Evolutionary conservation across 495 filamentous ascomycete species (phyloP).

Genomic region (Chaetomium fimeti): DNA sequence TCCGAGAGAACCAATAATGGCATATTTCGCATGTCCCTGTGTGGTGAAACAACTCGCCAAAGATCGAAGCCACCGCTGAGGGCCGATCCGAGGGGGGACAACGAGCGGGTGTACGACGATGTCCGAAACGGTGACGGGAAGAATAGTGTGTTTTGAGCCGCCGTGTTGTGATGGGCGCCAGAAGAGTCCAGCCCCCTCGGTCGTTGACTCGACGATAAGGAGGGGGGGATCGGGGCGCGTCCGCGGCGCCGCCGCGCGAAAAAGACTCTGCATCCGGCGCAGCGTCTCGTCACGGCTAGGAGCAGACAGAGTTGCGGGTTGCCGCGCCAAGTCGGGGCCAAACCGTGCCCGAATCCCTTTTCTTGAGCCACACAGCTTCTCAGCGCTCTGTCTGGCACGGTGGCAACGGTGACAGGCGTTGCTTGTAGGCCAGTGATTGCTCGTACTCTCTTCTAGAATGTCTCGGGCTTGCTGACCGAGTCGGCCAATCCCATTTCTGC

Average conservation of each 20-base stretch:
- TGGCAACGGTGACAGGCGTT: neutral
- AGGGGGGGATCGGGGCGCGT: neutral
- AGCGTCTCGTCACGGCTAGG: neutral
- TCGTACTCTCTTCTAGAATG: neutral
- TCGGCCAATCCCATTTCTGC: neutral
- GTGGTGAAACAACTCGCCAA: neutral
- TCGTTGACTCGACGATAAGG: neutral
- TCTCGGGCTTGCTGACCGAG: neutral
- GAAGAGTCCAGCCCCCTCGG: neutral
- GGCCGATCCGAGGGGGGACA: conserved; percentile 9
- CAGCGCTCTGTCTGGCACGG: neutral
- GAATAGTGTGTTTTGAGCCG: neutral
- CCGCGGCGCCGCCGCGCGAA: neutral
- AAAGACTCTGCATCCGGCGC: conserved; percentile 6
- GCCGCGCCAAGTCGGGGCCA: neutral
- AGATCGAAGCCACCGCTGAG: neutral
- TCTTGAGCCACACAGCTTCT: neutral
- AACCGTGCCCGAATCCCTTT: neutral
- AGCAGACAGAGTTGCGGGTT: neutral
- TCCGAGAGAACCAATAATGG: too few species aligned
- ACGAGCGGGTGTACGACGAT: conserved; percentile 1
- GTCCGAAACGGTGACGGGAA: too few species aligned
- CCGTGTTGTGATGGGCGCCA: neutral
- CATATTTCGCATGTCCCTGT: too few species aligned
- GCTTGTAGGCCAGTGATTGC: neutral